Conservation (phyloP, 768 basidiomycete species). For the Strobilomyces confusus region DNA sequence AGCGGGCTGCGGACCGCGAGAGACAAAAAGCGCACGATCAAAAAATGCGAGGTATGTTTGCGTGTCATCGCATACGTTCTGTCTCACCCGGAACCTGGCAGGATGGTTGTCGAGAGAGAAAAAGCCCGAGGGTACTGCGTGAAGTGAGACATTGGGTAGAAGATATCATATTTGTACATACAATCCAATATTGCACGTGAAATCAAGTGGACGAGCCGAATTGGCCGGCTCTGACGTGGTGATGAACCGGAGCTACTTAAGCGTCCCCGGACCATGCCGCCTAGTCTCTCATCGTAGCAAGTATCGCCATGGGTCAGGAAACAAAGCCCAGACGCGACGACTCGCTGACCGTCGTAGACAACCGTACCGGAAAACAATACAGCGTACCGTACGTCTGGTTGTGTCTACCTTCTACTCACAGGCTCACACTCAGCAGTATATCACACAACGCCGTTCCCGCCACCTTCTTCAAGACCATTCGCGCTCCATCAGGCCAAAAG, state of each 20-base stretch:
- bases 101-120: conserved; percentile 34
- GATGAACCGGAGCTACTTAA: conserved; percentile 1
- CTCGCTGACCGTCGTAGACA: conserved; percentile 68
- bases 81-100: conserved; percentile 10
- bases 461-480: conserved; percentile 75
- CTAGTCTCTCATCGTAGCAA: not conserved
- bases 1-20: conserved; percentile 61
- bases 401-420: not conserved
- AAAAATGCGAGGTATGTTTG: conserved; percentile 66
- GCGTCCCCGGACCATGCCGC: not conserved
- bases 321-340: conserved; percentile 18
- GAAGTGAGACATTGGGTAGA: not conserved
- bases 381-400: conserved; percentile 57
- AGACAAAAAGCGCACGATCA: conserved; percentile 60
- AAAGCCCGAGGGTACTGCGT: conserved; percentile 14
- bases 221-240: not conserved
- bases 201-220: not conserved
- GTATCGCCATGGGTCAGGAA: conserved; percentile 26
- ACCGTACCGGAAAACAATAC: conserved; percentile 79
- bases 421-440: conserved; percentile 46
- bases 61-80: not conserved
- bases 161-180: conserved; percentile 20
- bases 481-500: conserved; percentile 49
- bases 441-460: conserved; percentile 76
- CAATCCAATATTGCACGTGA: conserved; percentile 7